phyloP scores from a whole-genome alignment of 768 basidiomycete species.

The Astraeus odoratus region DNA sequence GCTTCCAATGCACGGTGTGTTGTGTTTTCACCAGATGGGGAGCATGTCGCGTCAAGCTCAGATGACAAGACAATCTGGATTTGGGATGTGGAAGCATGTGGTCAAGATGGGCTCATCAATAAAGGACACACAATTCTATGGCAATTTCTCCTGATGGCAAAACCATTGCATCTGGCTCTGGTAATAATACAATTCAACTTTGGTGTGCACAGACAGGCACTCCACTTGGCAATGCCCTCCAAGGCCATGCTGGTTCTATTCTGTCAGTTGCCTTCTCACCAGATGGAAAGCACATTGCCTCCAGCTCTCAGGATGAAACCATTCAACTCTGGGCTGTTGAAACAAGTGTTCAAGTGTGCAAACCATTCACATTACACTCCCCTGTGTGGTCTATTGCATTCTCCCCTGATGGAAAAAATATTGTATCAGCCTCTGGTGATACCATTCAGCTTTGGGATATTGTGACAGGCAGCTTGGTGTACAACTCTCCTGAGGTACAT shows the following conservation, averaged over 20 bases:
- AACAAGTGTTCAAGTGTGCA: conserved; percentile 19
- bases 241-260: too few species aligned
- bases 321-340: conserved; percentile 8
- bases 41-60: conserved; percentile 4
- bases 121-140: background rate
- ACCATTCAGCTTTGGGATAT: too few species aligned
- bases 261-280: too few species aligned
- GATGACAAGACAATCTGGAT: conserved; percentile 7
- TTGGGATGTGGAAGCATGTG: conserved; percentile 20
- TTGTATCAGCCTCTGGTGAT: conserved; percentile 13
- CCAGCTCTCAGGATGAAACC: conserved; percentile 8
- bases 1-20: too few species aligned
- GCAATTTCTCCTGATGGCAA: conserved; percentile 2
- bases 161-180: conserved; percentile 6
- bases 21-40: too few species aligned
- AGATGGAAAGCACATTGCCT: conserved; percentile 3
- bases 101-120: conserved; percentile 3
- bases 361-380: conserved; percentile 6
- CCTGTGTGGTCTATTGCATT: conserved; percentile 31
- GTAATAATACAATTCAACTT: conserved; percentile 6
- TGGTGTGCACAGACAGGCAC: conserved; percentile 22
- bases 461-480: too few species aligned
- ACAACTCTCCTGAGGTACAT: too few species aligned
- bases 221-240: background rate
- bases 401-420: conserved; percentile 11